These are phyloP conservation scores for Pontederia crassipes DNA, from an alignment of 176 grass and related monocot species.

Conservation along the genomic window DNA sequence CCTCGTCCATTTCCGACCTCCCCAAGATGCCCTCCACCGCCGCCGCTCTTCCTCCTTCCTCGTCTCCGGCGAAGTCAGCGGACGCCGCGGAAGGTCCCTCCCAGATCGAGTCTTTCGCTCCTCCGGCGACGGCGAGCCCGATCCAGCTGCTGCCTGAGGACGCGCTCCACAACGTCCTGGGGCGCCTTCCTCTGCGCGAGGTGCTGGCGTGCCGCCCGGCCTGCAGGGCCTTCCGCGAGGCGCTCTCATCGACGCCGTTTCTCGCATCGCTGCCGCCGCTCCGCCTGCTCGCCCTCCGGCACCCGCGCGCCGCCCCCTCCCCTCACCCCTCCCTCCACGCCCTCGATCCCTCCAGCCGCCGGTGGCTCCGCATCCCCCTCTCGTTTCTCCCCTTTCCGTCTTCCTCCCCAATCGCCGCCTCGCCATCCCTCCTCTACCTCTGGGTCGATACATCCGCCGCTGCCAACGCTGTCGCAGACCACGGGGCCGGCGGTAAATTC, in stretches of 20 bases:
- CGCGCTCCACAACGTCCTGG: constrained; percentile 72
- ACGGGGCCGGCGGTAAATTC: neutral
- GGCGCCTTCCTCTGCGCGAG: constrained; percentile 63
- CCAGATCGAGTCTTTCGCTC: neutral
- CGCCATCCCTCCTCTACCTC: constrained; percentile 83
- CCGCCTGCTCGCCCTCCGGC: constrained; percentile 59
- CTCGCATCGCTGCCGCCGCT: constrained; percentile 34
- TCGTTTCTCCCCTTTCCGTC: constrained; percentile 75
- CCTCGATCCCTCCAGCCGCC: constrained; percentile 57
- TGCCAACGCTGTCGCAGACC: neutral
- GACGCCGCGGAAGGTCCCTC: neutral
- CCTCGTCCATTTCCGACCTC: too few relatives aligned
- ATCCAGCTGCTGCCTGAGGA: constrained; percentile 75
- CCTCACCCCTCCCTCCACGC: constrained; percentile 44
- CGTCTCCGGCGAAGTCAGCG: too few relatives aligned
- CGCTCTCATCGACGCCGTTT: constrained; percentile 28
- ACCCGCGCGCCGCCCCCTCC: constrained; percentile 36
- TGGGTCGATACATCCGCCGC: constrained; percentile 45
- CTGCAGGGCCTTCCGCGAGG: constrained; percentile 47
- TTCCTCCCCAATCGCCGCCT: constrained; percentile 80
- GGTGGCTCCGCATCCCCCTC: constrained; percentile 81
- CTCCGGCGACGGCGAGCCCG: constrained; percentile 16
- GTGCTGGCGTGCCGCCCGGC: constrained; percentile 60
- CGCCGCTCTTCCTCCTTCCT: too few relatives aligned
- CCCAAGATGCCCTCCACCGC: too few relatives aligned